These are phyloP conservation scores for Diaporthe batatas DNA, from an alignment of 2,329 filamentous ascomycete genomes.

Conservation along the genomic window DNA sequence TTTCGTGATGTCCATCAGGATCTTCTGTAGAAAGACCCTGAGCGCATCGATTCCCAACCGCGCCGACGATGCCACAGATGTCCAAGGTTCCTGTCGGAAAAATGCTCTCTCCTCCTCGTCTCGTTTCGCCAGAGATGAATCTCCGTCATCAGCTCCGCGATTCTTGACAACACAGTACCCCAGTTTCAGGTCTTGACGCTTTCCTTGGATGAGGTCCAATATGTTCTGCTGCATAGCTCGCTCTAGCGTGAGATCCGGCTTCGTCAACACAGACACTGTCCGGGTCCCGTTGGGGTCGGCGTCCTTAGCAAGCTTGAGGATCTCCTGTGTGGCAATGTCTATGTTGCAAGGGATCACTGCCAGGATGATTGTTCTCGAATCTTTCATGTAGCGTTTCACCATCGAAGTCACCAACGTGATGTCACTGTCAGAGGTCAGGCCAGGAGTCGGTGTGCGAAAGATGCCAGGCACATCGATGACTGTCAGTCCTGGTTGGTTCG, in stretches of 20 bases:
- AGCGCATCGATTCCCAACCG: constrained; percentile 54
- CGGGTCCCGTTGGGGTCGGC: constrained; percentile 56
- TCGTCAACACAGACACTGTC: constrained; percentile 67
- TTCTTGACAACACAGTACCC: constrained; percentile 66
- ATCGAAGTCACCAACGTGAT: constrained; percentile 61
- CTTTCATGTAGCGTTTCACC: constrained; percentile 61
- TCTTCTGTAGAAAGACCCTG: constrained; percentile 50
- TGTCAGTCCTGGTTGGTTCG: constrained; percentile 60
- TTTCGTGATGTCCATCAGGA: constrained; percentile 58
- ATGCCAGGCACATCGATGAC: constrained; percentile 69
- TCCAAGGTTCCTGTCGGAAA: constrained; percentile 56
- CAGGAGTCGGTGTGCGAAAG: constrained; percentile 57
- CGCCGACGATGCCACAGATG: constrained; percentile 43
- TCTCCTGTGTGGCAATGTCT: constrained; percentile 56
- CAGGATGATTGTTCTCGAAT: constrained; percentile 63
- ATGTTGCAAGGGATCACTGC: constrained; percentile 57
- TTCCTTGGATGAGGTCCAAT: constrained; percentile 58
- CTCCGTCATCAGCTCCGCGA: constrained; percentile 57
- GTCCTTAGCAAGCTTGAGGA: constrained; percentile 54
- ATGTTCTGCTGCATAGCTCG: constrained; percentile 53
- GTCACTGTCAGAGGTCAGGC: constrained; percentile 59
- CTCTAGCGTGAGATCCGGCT: constrained; percentile 68
- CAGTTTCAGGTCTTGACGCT: constrained; percentile 56
- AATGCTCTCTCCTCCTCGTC: constrained; percentile 53
- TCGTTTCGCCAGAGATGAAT: constrained; percentile 51